Conservation (phyloP, 345 rosid species). For the Hevea brasiliensis region DNA sequence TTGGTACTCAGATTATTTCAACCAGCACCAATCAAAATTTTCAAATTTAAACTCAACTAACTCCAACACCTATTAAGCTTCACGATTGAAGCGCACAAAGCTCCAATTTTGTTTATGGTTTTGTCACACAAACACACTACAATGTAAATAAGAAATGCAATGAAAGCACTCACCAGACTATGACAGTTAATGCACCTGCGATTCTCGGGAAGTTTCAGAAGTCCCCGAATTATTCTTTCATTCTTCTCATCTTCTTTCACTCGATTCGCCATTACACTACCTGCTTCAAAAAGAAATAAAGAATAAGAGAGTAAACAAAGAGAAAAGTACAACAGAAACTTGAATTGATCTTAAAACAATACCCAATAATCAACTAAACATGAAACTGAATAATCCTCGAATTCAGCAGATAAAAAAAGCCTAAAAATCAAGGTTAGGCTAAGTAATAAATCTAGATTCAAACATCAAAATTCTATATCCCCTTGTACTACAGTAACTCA, state of each 20-base stretch:
- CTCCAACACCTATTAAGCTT: background rate
- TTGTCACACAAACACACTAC: background rate
- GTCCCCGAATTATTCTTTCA: slow-evolving; percentile 77
- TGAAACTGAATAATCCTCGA: background rate
- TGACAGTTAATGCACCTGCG: slow-evolving; percentile 92
- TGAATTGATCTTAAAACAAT: background rate
- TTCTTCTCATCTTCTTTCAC: slow-evolving; percentile 87
- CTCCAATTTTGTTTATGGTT: background rate
- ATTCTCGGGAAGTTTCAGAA: slow-evolving; percentile 82
- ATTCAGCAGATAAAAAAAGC: background rate
- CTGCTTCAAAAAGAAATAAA: background rate
- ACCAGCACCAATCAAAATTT: background rate
- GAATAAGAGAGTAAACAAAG: background rate
- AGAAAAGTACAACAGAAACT: background rate
- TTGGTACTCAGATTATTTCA: background rate
- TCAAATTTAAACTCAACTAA: slow-evolving; percentile 10
- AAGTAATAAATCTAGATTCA: background rate
- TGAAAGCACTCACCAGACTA: slow-evolving; percentile 58
- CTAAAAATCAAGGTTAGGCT: background rate
- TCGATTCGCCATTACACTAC: slow-evolving; percentile 56
- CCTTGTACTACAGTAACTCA: background rate
- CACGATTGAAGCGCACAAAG: background rate
- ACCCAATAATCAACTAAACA: background rate
- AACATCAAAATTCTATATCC: background rate
- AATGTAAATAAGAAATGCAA: slow-evolving; percentile 7